phyloP scores from a whole-genome alignment of 129 eudicot species.

The Gnaphalium uliginosum region DNA sequence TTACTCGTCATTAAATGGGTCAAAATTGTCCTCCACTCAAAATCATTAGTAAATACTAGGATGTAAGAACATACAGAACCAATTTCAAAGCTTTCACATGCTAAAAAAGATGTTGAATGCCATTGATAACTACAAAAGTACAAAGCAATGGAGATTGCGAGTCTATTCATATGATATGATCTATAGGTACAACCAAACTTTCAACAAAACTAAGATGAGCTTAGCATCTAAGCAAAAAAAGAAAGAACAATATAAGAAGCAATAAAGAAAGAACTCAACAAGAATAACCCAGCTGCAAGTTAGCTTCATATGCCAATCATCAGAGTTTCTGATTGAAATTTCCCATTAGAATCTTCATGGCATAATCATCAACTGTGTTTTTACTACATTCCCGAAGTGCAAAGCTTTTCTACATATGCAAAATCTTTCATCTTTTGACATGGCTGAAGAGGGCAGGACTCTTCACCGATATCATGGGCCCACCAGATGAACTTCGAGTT shows the following conservation, averaged over 20 bases:
- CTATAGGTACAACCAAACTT: conserved; percentile 10
- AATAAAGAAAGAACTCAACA: conserved; percentile 7
- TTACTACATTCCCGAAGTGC: conserved; percentile 7
- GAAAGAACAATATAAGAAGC: background rate
- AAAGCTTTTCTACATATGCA: conserved; percentile 9
- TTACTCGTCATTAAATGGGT: too few species aligned
- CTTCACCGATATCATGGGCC: conserved; percentile 48
- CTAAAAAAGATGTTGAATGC: background rate
- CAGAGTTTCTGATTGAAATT: conserved; percentile 25
- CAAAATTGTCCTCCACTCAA: background rate
- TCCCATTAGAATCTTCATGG: conserved; percentile 37
- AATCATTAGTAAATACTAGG: background rate
- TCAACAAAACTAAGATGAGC: conserved; percentile 22
- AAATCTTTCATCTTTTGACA: conserved; percentile 5
- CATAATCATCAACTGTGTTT: conserved; percentile 58
- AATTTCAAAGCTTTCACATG: background rate
- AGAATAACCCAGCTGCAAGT: conserved; percentile 20
- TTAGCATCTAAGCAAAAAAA: background rate
- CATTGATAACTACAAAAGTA: background rate
- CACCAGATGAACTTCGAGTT: conserved; percentile 40
- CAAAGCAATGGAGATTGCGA: background rate
- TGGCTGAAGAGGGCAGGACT: conserved; percentile 6
- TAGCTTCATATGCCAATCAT: conserved; percentile 60
- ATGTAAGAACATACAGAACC: background rate
- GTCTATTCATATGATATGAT: conserved; percentile 17